A percentile compares a stretch with the other conserved stretches of the same genome.
phyloP scores from a whole-genome alignment of 164 flowering plant genomes.

The Vitis rupestris region DNA sequence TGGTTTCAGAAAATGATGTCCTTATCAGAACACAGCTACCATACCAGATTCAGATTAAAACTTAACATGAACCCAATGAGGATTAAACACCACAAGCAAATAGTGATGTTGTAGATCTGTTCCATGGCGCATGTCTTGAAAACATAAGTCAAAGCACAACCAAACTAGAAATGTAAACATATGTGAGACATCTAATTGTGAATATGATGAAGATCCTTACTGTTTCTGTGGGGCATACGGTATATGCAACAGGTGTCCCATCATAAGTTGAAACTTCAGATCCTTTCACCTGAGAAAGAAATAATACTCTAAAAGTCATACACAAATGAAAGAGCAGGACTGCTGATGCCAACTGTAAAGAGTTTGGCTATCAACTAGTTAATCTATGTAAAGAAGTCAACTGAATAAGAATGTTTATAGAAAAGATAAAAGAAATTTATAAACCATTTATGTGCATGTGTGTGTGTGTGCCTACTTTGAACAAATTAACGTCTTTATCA shows the following conservation, averaged over 20 bases:
- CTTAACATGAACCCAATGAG: neutral
- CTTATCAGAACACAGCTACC: neutral
- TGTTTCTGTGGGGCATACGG: conserved; percentile 73
- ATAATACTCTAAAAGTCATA: neutral
- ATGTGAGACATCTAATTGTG: neutral
- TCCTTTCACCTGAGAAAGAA: conserved; percentile 70
- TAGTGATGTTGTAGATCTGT: too few species aligned
- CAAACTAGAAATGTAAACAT: neutral
- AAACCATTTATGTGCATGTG: too few species aligned
- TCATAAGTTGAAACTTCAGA: conserved; percentile 68
- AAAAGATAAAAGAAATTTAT: too few species aligned
- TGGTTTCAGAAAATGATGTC: conserved; percentile 2
- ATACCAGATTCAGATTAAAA: too few species aligned
- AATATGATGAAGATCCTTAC: conserved; percentile 36
- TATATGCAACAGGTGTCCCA: conserved; percentile 75
- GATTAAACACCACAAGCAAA: neutral
- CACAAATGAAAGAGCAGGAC: too few species aligned
- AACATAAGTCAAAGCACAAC: neutral
- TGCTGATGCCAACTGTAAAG: too few species aligned
- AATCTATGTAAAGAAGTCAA: too few species aligned
- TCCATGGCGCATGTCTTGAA: neutral
- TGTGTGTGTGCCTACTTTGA: too few species aligned
- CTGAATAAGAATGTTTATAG: too few species aligned
- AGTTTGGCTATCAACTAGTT: too few species aligned
- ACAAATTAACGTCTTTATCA: too few species aligned